Percentiles rank a stretch among this genome's conserved stretches.
phyloP scores from a whole-genome alignment of 176 grass and related monocot genomes.

The Hordeum vulgare region MorexV3_pseudomolecules_assembly NC_058522.1:541009417-541009916 shows the following conservation, averaged over 20 bases:
- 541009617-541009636: neutral
- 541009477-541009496: neutral
- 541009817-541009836: too few species aligned
- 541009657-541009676: neutral
- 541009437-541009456: constrained; percentile 1
- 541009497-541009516: constrained; percentile 4
- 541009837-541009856: too few species aligned
- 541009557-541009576: neutral
- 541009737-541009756: too few species aligned
- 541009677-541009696: neutral
- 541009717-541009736: too few species aligned
- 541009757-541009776: too few species aligned
- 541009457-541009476: constrained; percentile 18
- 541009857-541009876: too few species aligned
- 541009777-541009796: too few species aligned
- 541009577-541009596: neutral
- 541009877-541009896: too few species aligned
- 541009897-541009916: too few species aligned
- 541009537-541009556: neutral
- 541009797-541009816: too few species aligned
- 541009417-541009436: neutral
- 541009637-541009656: neutral
- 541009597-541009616: neutral
- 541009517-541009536: constrained; percentile 29
- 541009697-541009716: too few species aligned